These are phyloP conservation scores for Neoboletus brunneissimus DNA, from an alignment of 768 basidiomycete genomes.

Conservation along the genomic window DNA sequence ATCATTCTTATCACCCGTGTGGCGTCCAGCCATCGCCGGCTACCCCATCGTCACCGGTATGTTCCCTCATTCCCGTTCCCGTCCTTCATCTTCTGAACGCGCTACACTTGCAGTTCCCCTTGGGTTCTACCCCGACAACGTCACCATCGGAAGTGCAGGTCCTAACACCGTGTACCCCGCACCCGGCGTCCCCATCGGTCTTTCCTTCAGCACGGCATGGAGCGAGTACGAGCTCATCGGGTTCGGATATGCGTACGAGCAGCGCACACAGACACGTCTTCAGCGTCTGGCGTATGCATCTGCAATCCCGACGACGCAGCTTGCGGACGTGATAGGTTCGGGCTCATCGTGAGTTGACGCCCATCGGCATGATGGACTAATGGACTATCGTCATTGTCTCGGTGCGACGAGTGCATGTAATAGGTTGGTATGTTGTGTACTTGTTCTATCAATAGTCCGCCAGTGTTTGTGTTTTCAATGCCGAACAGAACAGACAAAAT, in stretches of 20 bases:
- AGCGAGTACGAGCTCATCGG: slow-evolving; percentile 41
- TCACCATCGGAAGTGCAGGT: slow-evolving; percentile 35
- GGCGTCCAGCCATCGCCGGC: slow-evolving; percentile 32
- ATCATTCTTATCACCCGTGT: not conserved
- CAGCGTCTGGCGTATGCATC: slow-evolving; percentile 46
- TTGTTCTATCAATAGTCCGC: not conserved
- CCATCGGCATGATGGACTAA: no score
- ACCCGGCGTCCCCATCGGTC: slow-evolving; percentile 41
- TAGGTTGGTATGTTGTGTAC: not conserved
- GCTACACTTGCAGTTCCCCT: slow-evolving; percentile 29
- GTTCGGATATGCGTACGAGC: slow-evolving; percentile 48
- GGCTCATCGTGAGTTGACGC: not conserved
- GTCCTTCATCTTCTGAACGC: not conserved
- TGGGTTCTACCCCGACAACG: slow-evolving; percentile 38
- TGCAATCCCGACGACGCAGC: slow-evolving; percentile 56
- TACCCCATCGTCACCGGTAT: slow-evolving; percentile 35
- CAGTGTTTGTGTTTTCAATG: not conserved
- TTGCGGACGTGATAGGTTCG: slow-evolving; percentile 32
- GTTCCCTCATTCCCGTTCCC: not conserved
- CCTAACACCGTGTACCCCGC: slow-evolving; percentile 31
- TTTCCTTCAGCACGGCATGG: slow-evolving; percentile 43
- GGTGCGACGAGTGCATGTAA: not conserved
- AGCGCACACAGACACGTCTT: slow-evolving; percentile 53
- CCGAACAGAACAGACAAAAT: not conserved
- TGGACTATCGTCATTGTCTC: not conserved